Evolutionary conservation across 2,329 filamentous ascomycete species (phyloP).

Genomic region (Colletotrichum trifolii): DNA sequence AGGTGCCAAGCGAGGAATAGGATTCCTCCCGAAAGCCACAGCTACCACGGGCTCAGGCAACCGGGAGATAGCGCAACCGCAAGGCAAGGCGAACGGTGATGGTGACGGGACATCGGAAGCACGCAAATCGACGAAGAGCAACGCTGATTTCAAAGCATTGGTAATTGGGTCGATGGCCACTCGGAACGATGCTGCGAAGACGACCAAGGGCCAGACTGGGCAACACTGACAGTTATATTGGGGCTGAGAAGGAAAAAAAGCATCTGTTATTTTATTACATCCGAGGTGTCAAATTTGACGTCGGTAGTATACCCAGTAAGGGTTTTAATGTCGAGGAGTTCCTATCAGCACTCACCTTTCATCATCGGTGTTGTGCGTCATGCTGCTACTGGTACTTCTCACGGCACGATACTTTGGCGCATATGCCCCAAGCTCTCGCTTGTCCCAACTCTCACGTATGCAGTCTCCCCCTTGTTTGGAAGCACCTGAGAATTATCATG

Average conservation of each 20-base stretch:
- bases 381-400: too few species aligned
- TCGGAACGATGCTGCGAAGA: slow-evolving; percentile 13
- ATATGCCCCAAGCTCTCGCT: too few species aligned
- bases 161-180: slow-evolving; percentile 46
- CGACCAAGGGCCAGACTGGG: slow-evolving; percentile 23
- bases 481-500: neutral
- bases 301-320: too few species aligned
- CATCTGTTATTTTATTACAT: neutral
- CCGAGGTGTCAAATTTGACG: slow-evolving; percentile 23
- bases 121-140: slow-evolving; percentile 57
- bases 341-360: too few species aligned
- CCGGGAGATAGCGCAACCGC: slow-evolving; percentile 15
- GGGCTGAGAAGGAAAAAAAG: slow-evolving; percentile 26
- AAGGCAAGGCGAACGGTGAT: slow-evolving; percentile 42
- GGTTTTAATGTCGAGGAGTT: too few species aligned
- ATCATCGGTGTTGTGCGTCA: too few species aligned
- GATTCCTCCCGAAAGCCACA: slow-evolving; percentile 50
- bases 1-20: slow-evolving; percentile 56
- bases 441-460: too few species aligned
- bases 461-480: neutral
- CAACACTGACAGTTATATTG: slow-evolving; percentile 26
- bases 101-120: slow-evolving; percentile 38
- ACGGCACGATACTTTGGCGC: too few species aligned
- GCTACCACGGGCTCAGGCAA: slow-evolving; percentile 26
- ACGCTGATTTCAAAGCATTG: slow-evolving; percentile 69